Conservation (phyloP, 345 rosid species). For the Cardamine occulta region DNA sequence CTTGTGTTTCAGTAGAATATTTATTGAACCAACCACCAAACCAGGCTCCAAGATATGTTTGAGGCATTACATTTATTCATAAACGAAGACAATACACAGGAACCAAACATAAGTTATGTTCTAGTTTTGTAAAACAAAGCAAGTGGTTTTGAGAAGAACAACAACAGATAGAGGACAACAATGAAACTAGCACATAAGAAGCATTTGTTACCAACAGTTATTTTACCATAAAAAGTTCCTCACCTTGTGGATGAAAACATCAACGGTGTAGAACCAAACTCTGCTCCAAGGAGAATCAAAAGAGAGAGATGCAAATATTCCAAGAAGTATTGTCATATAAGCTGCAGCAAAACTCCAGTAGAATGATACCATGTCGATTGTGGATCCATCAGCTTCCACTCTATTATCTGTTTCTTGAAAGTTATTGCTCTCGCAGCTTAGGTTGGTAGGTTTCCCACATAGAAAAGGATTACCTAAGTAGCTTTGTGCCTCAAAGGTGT, state of each 20-base stretch:
- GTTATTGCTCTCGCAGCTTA: not conserved
- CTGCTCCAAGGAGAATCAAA: constrained; percentile 39
- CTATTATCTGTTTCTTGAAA: not conserved
- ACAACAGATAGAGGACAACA: no score
- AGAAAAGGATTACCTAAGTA: constrained; percentile 18
- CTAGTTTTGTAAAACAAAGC: no score
- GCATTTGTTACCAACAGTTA: no score
- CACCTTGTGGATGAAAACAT: not conserved
- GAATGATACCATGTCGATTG: constrained; percentile 11
- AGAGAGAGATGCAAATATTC: constrained; percentile 9
- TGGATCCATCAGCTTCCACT: not conserved
- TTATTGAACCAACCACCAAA: no score
- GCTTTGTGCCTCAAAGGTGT: not conserved
- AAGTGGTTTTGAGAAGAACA: no score
- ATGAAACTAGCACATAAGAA: no score
- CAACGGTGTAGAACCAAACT: constrained; percentile 9
- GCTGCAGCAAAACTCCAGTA: constrained; percentile 13
- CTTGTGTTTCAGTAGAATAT: no score
- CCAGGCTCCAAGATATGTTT: no score
- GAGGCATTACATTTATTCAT: no score
- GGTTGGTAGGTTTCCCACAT: not conserved
- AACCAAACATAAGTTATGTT: no score
- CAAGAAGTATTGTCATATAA: constrained; percentile 21
- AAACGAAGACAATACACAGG: no score
- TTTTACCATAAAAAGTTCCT: not conserved